phyloP scores from a whole-genome alignment of 345 rosid genomes.

The Tarenaya hassleriana region DNA sequence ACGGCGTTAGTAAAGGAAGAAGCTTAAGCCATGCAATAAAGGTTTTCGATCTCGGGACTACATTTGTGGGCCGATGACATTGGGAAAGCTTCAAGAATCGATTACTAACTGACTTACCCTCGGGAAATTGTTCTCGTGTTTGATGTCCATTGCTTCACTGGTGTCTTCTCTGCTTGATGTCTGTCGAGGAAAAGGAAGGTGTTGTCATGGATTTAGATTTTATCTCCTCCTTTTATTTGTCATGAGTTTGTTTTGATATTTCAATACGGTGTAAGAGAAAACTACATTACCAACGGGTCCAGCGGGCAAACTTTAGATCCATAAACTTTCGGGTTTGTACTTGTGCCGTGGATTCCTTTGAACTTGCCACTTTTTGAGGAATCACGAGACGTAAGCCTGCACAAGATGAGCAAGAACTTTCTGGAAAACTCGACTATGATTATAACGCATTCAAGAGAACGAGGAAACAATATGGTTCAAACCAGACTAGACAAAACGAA shows the following conservation, averaged over 20 bases:
- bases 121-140: constrained; percentile 6
- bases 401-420: constrained; percentile 1
- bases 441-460: constrained; percentile 10
- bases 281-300: constrained; percentile 21
- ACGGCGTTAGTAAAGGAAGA: constrained; percentile 12
- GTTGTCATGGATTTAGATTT: not conserved
- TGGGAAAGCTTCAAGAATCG: constrained; percentile 9
- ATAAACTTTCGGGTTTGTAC: constrained; percentile 8
- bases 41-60: not conserved
- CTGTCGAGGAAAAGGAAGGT: constrained; percentile 5
- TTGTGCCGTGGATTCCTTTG: constrained; percentile 16
- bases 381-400: constrained; percentile 14
- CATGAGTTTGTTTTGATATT: not conserved
- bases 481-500: too few species aligned
- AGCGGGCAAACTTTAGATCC: constrained; percentile 15
- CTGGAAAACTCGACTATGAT: constrained; percentile 3
- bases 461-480: not conserved
- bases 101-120: constrained; percentile 22
- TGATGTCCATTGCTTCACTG: constrained; percentile 14
- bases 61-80: not conserved
- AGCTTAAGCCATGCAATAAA: not conserved
- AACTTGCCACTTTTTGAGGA: constrained; percentile 2
- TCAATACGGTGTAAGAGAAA: not conserved
- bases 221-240: not conserved
- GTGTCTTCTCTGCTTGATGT: not conserved